Evolutionary conservation across 2,329 filamentous ascomycete genomes (phyloP).

Genomic region (Clathrospora elynae): DNA sequence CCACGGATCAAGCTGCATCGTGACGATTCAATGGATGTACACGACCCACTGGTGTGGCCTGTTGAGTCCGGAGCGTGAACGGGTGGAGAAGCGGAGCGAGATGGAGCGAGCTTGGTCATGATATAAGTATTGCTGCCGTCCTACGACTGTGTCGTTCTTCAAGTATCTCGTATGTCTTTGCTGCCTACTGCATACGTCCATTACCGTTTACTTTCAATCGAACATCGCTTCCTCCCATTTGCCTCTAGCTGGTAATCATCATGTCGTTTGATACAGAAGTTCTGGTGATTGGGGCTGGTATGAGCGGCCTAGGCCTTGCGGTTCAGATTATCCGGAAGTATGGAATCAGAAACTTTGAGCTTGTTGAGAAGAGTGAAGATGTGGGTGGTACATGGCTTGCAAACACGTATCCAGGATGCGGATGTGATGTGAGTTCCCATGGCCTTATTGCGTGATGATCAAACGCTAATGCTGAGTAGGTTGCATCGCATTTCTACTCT

Average conservation of each 20-base stretch:
- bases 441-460: not conserved
- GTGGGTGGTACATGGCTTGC: constrained; percentile 45
- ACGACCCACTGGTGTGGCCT: constrained; percentile 1
- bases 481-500: constrained; percentile 63
- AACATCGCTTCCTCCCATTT: no score
- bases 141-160: not conserved
- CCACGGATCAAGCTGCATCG: constrained; percentile 5
- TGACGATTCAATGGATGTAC: constrained; percentile 1
- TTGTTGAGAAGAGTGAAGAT: constrained; percentile 52
- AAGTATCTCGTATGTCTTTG: not conserved
- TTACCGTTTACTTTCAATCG: no score
- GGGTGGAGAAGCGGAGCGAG: constrained; percentile 1
- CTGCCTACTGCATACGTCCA: not conserved
- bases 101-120: not conserved
- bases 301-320: constrained; percentile 55
- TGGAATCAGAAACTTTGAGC: constrained; percentile 48
- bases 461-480: constrained; percentile 19
- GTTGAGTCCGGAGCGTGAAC: not conserved
- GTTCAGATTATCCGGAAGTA: constrained; percentile 52
- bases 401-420: constrained; percentile 44
- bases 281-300: constrained; percentile 58
- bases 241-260: not conserved
- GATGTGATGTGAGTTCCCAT: constrained; percentile 37
- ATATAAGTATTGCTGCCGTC: constrained; percentile 11
- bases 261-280: constrained; percentile 53